Conservation (phyloP, 2,329 filamentous ascomycete species). For the Talaromyces sp. region DNA sequence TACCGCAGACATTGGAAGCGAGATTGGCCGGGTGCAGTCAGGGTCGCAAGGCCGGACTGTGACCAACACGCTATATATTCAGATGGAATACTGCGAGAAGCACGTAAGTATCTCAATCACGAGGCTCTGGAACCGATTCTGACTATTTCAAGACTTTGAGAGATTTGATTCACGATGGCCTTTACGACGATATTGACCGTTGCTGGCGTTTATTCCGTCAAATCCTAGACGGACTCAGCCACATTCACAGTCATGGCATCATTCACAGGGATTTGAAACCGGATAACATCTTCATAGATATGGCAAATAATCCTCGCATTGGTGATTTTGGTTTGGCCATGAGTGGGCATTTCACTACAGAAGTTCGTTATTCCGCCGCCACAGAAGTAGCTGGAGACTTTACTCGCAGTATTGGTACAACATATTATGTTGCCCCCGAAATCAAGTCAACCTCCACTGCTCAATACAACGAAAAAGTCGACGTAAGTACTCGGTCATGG, state of each 20-base stretch:
- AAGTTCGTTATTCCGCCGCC: constrained; percentile 38
- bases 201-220: constrained; percentile 90
- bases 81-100: constrained; percentile 98
- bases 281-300: constrained; percentile 96
- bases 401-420: constrained; percentile 66
- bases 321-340: constrained; percentile 96
- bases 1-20: constrained; percentile 32
- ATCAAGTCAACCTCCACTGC: constrained; percentile 72
- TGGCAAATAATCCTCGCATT: constrained; percentile 85
- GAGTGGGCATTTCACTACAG: constrained; percentile 64
- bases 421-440: constrained; percentile 91
- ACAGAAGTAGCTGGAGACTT: constrained; percentile 40
- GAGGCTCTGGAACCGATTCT: constrained; percentile 15
- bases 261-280: constrained; percentile 96
- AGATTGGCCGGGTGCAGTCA: constrained; percentile 45
- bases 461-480: constrained; percentile 88
- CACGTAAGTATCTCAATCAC: constrained; percentile 53
- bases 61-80: constrained; percentile 84
- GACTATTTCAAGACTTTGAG: constrained; percentile 65
- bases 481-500: constrained; percentile 55
- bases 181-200: constrained; percentile 72
- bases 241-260: constrained; percentile 87
- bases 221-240: constrained; percentile 81
- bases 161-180: constrained; percentile 75
- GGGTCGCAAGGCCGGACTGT: constrained; percentile 54